Conservation (phyloP, 345 rosid species). For the Lepidium africanum region DNA sequence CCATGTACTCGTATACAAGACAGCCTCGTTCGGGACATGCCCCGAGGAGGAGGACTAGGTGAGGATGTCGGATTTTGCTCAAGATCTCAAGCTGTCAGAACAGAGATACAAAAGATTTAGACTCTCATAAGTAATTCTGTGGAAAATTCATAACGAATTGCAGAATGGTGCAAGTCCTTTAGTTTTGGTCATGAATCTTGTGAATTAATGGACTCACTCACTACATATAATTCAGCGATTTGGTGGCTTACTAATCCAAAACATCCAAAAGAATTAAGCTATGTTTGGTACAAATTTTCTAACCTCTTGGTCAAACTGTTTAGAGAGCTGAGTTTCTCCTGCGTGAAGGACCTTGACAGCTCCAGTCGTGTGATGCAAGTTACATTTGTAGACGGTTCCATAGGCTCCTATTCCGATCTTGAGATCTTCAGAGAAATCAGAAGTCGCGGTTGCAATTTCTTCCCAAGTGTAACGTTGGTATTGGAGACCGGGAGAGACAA, state of each 20-base stretch:
- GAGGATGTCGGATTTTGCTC: constrained; percentile 82
- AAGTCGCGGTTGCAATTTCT: constrained; percentile 26
- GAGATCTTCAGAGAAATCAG: constrained; percentile 24
- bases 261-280: not conserved
- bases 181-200: not conserved
- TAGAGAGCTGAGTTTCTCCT: constrained; percentile 26
- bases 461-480: constrained; percentile 31
- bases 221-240: no score
- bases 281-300: not conserved
- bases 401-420: constrained; percentile 32
- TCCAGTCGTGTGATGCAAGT: constrained; percentile 23
- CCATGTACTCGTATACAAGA: constrained; percentile 62
- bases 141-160: no score
- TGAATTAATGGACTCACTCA: no score
- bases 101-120: not conserved
- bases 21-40: constrained; percentile 84
- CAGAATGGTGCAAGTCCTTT: not conserved
- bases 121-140: not conserved
- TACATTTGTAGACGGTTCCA: constrained; percentile 32
- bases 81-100: constrained; percentile 66
- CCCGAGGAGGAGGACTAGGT: constrained; percentile 84
- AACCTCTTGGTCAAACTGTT: constrained; percentile 35
- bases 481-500: constrained; percentile 9
- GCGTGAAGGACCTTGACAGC: constrained; percentile 33
- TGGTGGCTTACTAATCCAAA: no score